Percentiles rank a stretch among this genome's conserved stretches.
These are phyloP conservation scores for Entomortierella beljakovae DNA, from an alignment of 192 early-diverging fungal species.

Conservation along the genomic window DNA sequence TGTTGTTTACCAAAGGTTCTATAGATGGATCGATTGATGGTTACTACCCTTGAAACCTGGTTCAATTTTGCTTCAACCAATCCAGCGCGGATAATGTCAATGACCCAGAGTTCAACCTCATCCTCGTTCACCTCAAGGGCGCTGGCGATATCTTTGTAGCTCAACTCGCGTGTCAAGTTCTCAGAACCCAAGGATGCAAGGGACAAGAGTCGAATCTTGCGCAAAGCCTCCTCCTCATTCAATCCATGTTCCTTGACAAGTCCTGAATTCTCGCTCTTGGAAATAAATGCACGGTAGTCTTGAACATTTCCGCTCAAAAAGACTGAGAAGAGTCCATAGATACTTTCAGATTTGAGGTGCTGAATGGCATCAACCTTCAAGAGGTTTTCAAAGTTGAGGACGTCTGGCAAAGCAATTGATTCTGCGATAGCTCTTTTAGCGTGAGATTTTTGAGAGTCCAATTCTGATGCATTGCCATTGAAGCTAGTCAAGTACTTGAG, in stretches of 20 bases:
- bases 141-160: constrained; percentile 78
- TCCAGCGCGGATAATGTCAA: constrained; percentile 91
- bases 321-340: constrained; percentile 71
- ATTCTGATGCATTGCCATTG: constrained; percentile 56
- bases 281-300: constrained; percentile 71
- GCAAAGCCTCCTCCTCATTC: constrained; percentile 64
- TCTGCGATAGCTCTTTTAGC: constrained; percentile 54
- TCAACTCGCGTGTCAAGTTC: constrained; percentile 73
- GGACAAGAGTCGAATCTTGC: constrained; percentile 90
- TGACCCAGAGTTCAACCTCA: constrained; percentile 96
- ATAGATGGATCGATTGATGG: constrained; percentile 86
- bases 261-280: constrained; percentile 61
- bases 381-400: constrained; percentile 86
- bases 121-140: constrained; percentile 79
- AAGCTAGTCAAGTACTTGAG: constrained; percentile 75
- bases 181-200: constrained; percentile 82
- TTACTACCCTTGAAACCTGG: constrained; percentile 85
- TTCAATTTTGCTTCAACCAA: constrained; percentile 96
- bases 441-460: constrained; percentile 60
- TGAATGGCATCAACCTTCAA: constrained; percentile 73
- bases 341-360: constrained; percentile 58
- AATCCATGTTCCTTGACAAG: constrained; percentile 61
- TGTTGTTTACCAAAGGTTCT: constrained; percentile 84
- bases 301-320: constrained; percentile 76
- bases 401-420: constrained; percentile 70